These are phyloP conservation scores for Gamsiella multidivaricata DNA, from an alignment of 192 early-diverging fungal genomes.

Conservation along the genomic window DNA sequence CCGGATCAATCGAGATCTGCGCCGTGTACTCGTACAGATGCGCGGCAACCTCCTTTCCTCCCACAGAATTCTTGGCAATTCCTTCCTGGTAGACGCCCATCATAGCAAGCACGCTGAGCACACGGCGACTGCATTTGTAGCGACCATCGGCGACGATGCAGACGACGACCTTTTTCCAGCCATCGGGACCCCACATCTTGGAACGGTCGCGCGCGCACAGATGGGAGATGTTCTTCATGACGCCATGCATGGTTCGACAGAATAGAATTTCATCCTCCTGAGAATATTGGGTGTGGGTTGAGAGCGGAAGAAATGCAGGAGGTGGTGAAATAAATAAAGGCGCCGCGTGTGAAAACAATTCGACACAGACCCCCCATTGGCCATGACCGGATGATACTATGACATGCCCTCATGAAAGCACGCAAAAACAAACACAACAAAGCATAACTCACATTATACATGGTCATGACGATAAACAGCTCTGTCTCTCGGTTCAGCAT, in stretches of 20 bases:
- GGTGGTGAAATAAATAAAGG: neutral
- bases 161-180: constrained; percentile 85
- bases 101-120: constrained; percentile 72
- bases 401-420: neutral
- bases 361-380: neutral
- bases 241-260: constrained; percentile 86
- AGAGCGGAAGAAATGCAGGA: no score
- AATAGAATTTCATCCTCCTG: constrained; percentile 92
- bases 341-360: neutral
- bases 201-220: constrained; percentile 73
- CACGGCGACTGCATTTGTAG: constrained; percentile 71
- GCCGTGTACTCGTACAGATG: constrained; percentile 79
- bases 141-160: constrained; percentile 84
- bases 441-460: constrained; percentile 72
- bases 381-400: no score
- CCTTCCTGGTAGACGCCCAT: constrained; percentile 86
- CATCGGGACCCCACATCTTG: constrained; percentile 73
- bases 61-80: constrained; percentile 72
- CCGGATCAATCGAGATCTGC: constrained; percentile 66
- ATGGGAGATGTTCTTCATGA: constrained; percentile 89
- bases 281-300: neutral
- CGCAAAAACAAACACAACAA: neutral
- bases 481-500: constrained; percentile 83
- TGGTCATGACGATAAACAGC: constrained; percentile 92
- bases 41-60: constrained; percentile 69